Evolutionary conservation across 2,329 filamentous ascomycete genomes (phyloP).

Genomic region (Aspergillus fumigatus): DNA sequence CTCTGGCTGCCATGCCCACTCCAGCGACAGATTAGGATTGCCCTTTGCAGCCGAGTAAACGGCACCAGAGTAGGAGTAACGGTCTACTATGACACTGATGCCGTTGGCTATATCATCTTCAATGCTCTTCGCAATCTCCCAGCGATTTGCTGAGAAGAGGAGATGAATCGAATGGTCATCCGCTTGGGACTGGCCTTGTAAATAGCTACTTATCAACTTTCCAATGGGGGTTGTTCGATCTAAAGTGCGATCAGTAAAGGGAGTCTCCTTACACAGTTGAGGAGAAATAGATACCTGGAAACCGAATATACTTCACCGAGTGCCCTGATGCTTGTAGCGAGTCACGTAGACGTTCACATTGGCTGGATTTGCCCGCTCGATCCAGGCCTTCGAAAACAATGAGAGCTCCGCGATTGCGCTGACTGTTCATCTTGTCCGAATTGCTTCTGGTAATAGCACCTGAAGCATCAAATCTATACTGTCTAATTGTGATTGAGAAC

Average conservation of each 20-base stretch:
- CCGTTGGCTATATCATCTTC: constrained; percentile 55
- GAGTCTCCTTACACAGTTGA: neutral
- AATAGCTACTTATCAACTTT: constrained; percentile 78
- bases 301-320: constrained; percentile 56
- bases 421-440: constrained; percentile 11
- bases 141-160: constrained; percentile 84
- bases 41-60: constrained; percentile 89
- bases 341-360: constrained; percentile 65
- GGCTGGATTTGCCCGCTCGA: constrained; percentile 86
- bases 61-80: constrained; percentile 92
- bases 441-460: neutral
- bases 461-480: constrained; percentile 3
- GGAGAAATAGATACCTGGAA: constrained; percentile 52
- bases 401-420: constrained; percentile 59
- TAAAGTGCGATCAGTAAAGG: constrained; percentile 31
- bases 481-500: neutral
- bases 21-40: constrained; percentile 62
- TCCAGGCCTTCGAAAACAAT: constrained; percentile 87
- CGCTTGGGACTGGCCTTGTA: constrained; percentile 66
- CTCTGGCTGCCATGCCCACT: constrained; percentile 82
- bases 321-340: constrained; percentile 49
- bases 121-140: constrained; percentile 58
- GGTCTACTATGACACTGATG: constrained; percentile 76
- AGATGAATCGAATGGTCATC: constrained; percentile 89
- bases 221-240: constrained; percentile 82